Conservation (phyloP, 1,284 basidiomycete species). For the Cryptococcus floricola region DNA sequence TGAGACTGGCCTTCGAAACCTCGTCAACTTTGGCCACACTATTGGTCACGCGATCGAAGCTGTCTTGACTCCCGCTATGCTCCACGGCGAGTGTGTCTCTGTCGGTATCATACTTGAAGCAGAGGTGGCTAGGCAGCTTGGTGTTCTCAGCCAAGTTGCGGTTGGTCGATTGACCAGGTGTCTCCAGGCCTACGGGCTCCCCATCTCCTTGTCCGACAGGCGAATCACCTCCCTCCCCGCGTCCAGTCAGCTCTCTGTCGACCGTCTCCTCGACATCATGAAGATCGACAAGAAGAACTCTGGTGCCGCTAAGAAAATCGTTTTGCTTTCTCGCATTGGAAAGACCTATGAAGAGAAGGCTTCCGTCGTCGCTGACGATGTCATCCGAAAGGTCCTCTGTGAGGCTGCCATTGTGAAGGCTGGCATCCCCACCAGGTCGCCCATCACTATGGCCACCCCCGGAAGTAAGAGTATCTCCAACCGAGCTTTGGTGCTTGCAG, state of each 20-base stretch:
- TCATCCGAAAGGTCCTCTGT: conserved; percentile 75
- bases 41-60: conserved; percentile 96
- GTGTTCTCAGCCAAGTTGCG: conserved; percentile 78
- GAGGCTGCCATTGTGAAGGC: conserved; percentile 72
- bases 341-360: conserved; percentile 90
- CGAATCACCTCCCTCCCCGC: conserved; percentile 68
- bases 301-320: conserved; percentile 82
- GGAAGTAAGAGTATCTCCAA: conserved; percentile 98
- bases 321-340: conserved; percentile 84
- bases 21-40: conserved; percentile 95
- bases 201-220: conserved; percentile 72
- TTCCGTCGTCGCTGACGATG: conserved; percentile 72
- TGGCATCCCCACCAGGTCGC: conserved; percentile 61
- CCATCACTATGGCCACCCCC: conserved; percentile 83
- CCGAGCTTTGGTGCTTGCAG: conserved; percentile 88
- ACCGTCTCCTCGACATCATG: conserved; percentile 83
- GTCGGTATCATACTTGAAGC: conserved; percentile 93
- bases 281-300: conserved; percentile 98
- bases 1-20: conserved; percentile 89
- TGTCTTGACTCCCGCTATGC: conserved; percentile 79
- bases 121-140: conserved; percentile 81
- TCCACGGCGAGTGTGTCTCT: conserved; percentile 90
- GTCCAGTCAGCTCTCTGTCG: conserved; percentile 68
- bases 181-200: conserved; percentile 81
- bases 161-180: conserved; percentile 80